Evolutionary conservation across 2,329 filamentous ascomycete species (phyloP), one percentile per base, ranked within the genome.

Genomic region (Aspergillus fumigatiaffinis): DNA sequence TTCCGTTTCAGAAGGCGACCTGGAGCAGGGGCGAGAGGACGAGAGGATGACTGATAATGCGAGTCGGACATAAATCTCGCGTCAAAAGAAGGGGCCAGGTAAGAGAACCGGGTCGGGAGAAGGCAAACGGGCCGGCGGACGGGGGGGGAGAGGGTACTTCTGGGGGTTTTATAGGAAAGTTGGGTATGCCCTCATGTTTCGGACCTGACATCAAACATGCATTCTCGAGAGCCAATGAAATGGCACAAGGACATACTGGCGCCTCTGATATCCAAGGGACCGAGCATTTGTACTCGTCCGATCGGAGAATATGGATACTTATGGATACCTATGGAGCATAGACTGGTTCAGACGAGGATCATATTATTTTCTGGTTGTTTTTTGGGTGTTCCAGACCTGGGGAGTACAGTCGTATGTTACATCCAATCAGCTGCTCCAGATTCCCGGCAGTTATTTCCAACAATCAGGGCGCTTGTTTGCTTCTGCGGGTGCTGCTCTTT

Each of bases 31-130:
- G 61, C 62, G 35, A 63, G 57, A 12, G 58, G 55, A 49, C 63
- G 63, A 17, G 57, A 53, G 44, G 60, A 53, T 4, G 57, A 49
- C 54, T 58, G 55, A 8, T 21, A 20, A 20, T 23, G 42, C n/a
- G 60, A 53, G 46, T 64, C 56, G 51, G 63, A 64, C 63, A 65
- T 65, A 41, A 46, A 46, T 44, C 20, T 17, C 32, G 32, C 14
- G 32, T 17, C 7, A 46, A 20, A 23, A 4, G 8, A 23, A 46
- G 21, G 17, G 12, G n/a, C n/a, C 20, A 23, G 42, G 32, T 14
- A 35, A 14, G n/a, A 46, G 42, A 46, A 10, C 42, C 42, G 10
- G 10, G 42, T 23, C 41, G 20, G 10, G 41, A n/a, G 17, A 23
- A 6, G 41, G n/a, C n/a, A 23, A 20, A 46, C 2, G 8, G 20